Base-by-base conservation (phyloP, 495 filamentous ascomycete genomes). In the Aspergillus panamensis region DNA sequence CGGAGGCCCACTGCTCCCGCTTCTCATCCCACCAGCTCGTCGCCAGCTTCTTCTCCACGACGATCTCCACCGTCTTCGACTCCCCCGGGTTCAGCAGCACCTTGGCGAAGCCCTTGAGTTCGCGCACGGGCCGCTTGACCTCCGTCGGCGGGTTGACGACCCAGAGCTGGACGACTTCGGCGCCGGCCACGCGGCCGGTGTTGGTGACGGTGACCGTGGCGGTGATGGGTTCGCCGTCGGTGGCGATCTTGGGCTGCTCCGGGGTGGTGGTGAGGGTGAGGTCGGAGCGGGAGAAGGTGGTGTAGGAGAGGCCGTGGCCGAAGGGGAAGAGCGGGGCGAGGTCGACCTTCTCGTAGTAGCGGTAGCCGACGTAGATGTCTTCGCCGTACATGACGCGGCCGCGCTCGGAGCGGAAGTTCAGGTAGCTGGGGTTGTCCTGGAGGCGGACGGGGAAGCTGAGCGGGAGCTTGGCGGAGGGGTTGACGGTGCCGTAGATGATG, bases 281-380 rank as follows among this genome's bases (percentile, higher is more conserved):
- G 19, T 83, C 72, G 12, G 83, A 82, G 66, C 90, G 90, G 31
- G 77, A 70, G 66, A 95, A 95, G 6, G 77, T 84, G 0, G 90
- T 90, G 69, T 94, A 95, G 0, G 87, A 90, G 9, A 96, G 81
- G 19, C 91, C 91, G 67, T 93, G 85, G 44, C 91, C 90, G 64
- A 96, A 95, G 47, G 86, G 77, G 73, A 94, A 94, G 0, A 87
- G 78, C 0, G 89, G 85, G 1, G 75, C 70, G 32, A 87, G 74
- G 12, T 81, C 73, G n/a, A 80, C 69, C 45, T 84, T 83, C 67
- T 96, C 90, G 73, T 91, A 96, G 73, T 88, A 88, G 3, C 88
- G 77, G 69, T 96, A 95, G 3, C 90, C 90, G 53, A 96, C 85
- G 68, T 87, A 93, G 48, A 95, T 73, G 57, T 86, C 86, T 69